Percentiles rank a stretch among this genome's conserved stretches.
Evolutionary conservation across 2,329 filamentous ascomycete species (phyloP).

Genomic region (Bimuria novae-zelandiae): DNA sequence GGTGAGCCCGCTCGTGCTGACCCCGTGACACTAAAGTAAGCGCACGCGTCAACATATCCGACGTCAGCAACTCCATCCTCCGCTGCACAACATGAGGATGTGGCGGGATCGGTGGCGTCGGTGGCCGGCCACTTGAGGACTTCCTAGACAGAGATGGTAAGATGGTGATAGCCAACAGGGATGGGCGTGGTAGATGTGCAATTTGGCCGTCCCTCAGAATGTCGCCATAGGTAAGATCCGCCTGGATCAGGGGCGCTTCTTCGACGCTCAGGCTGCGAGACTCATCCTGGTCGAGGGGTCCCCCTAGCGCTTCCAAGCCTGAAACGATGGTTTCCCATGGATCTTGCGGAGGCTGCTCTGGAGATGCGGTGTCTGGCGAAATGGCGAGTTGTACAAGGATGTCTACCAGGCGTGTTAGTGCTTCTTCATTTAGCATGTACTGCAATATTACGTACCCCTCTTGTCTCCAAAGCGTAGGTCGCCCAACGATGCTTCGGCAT

Average conservation of each 20-base stretch:
- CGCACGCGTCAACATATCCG: constrained; percentile 94
- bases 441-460: constrained; percentile 52
- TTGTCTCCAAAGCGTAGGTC: constrained; percentile 97
- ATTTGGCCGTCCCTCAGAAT: constrained; percentile 86
- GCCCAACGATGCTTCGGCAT: constrained; percentile 89
- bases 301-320: constrained; percentile 88
- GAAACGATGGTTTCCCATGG: constrained; percentile 98
- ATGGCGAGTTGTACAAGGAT: constrained; percentile 94
- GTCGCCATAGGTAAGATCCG: constrained; percentile 91
- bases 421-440: background rate
- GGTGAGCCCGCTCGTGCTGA: constrained; percentile 91
- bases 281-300: constrained; percentile 83
- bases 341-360: constrained; percentile 87
- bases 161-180: constrained; percentile 93
- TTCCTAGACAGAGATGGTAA: constrained; percentile 71
- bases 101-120: constrained; percentile 78
- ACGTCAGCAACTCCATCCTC: constrained; percentile 95
- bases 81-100: constrained; percentile 94
- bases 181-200: constrained; percentile 85
- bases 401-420: constrained; percentile 57
- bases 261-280: constrained; percentile 84
- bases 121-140: constrained; percentile 59
- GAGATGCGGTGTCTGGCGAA: constrained; percentile 77
- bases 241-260: constrained; percentile 92
- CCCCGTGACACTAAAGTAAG: constrained; percentile 87